Percentiles rank a stretch among this genome's conserved stretches.
These are phyloP conservation scores for Myxozyma udenii DNA, from an alignment of 805 yeast genomes.

Conservation along the genomic window DNA sequence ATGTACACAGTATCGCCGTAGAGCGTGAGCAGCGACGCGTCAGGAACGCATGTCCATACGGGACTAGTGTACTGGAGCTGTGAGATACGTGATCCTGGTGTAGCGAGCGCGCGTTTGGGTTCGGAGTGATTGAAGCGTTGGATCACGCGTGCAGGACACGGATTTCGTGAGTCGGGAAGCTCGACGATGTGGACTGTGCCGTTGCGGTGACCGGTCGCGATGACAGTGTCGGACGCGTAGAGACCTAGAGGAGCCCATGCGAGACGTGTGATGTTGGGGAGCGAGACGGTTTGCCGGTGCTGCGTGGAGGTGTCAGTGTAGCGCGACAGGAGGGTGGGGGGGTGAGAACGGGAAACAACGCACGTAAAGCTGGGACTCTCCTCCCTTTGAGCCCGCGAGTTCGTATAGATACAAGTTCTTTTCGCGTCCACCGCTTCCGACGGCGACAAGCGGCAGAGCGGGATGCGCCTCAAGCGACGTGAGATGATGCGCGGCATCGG, in stretches of 20 bases:
- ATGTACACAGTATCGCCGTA: conserved; percentile 69
- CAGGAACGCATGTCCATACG: conserved; percentile 46
- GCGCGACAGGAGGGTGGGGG: neutral
- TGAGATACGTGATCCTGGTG: conserved; percentile 36
- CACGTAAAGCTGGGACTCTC: conserved; percentile 17
- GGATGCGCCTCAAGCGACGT: conserved; percentile 40
- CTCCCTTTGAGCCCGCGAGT: conserved; percentile 40
- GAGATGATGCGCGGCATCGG: conserved; percentile 38
- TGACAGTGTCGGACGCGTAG: conserved; percentile 45
- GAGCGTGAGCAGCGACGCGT: conserved; percentile 54
- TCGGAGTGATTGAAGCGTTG: conserved; percentile 71
- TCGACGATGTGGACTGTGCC: conserved; percentile 73
- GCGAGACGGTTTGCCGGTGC: conserved; percentile 57
- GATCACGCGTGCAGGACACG: conserved; percentile 64
- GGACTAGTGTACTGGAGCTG: conserved; percentile 42
- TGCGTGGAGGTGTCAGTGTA: neutral
- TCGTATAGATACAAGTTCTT: conserved; percentile 55
- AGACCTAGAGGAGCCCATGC: conserved; percentile 42
- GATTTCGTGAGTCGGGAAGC: conserved; percentile 54
- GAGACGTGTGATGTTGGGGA: conserved; percentile 52
- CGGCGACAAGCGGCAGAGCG: conserved; percentile 47
- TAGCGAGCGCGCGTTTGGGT: conserved; percentile 12
- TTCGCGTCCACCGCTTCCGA: conserved; percentile 50
- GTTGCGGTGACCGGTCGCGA: conserved; percentile 66
- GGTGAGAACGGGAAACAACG: neutral